A percentile compares a stretch with the other conserved stretches of the same genome.
These are phyloP conservation scores for Xylaria sp. DNA, from an alignment of 2,329 filamentous ascomycete species.

Conservation along the genomic window DNA sequence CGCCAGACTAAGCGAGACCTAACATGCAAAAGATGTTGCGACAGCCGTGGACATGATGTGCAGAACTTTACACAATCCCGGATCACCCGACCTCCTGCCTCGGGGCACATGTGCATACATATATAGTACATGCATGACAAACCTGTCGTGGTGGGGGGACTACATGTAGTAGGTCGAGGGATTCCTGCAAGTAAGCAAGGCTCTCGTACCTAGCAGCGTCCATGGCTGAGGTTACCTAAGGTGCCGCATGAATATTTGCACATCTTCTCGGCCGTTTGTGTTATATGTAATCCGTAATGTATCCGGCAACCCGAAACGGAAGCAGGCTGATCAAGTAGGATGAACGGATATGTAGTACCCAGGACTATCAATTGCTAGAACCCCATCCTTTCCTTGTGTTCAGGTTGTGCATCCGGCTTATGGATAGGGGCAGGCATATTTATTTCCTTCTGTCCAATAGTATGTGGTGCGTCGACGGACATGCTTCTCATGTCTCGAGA, in stretches of 20 bases:
- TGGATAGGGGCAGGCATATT: neutral
- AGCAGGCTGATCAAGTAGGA: neutral
- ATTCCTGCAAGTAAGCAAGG: neutral
- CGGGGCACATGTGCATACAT: too few relatives aligned
- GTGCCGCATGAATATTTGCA: neutral
- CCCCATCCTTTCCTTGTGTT: neutral
- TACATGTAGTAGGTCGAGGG: too few relatives aligned
- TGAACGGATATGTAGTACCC: neutral
- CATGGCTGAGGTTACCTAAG: too few relatives aligned
- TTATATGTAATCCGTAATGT: too few relatives aligned
- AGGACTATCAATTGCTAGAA: neutral
- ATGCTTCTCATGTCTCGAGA: neutral
- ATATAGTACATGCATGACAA: too few relatives aligned
- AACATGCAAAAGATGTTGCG: neutral
- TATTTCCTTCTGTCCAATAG: too few relatives aligned
- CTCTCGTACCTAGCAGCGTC: neutral
- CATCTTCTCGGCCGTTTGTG: neutral
- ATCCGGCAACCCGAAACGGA: neutral
- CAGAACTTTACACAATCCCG: conserved; percentile 5
- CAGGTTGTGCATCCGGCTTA: neutral
- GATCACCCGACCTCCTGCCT: conserved; percentile 26
- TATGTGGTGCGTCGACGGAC: neutral
- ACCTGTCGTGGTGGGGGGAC: conserved; percentile 2
- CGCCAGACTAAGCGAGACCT: neutral
- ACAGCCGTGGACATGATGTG: neutral